phyloP scores from a whole-genome alignment of 2,329 filamentous ascomycete genomes.

The Botryotinia narcissicola region DNA sequence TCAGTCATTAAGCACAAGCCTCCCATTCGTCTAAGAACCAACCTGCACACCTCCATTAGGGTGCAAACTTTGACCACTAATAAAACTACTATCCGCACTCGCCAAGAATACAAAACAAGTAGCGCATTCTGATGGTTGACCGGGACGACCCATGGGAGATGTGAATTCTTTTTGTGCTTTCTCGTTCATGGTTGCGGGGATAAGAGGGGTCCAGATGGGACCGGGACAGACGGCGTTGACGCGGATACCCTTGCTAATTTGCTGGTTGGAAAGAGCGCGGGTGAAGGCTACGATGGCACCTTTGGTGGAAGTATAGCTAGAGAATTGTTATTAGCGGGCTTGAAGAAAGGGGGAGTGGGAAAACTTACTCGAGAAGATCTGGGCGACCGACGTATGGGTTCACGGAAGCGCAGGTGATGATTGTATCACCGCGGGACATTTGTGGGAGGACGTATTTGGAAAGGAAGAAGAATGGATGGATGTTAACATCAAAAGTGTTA shows the following conservation, averaged over 20 bases:
- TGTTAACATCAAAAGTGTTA: conserved; percentile 78
- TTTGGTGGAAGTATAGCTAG: conserved; percentile 69
- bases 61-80: conserved; percentile 71
- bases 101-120: conserved; percentile 81
- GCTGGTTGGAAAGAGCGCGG: conserved; percentile 72
- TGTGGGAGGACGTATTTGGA: conserved; percentile 74
- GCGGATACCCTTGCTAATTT: conserved; percentile 67
- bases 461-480: conserved; percentile 78
- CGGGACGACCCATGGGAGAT: conserved; percentile 72
- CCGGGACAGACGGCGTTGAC: conserved; percentile 77
- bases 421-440: conserved; percentile 69
- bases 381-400: conserved; percentile 80
- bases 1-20: not conserved
- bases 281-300: conserved; percentile 80
- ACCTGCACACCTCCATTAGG: conserved; percentile 59
- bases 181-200: conserved; percentile 69
- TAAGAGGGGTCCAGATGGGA: conserved; percentile 75
- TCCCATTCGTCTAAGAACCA: conserved; percentile 37
- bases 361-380: conserved; percentile 63
- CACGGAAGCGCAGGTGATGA: conserved; percentile 84
- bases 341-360: not conserved
- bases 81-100: conserved; percentile 67
- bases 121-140: conserved; percentile 78
- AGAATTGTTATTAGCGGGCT: not conserved
- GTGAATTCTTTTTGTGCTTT: conserved; percentile 70